A percentile compares a stretch with the other conserved stretches of the same genome.
Evolutionary conservation across 129 eudicot genomes (phyloP).

Genomic region (Pittosporum tobira): DNA sequence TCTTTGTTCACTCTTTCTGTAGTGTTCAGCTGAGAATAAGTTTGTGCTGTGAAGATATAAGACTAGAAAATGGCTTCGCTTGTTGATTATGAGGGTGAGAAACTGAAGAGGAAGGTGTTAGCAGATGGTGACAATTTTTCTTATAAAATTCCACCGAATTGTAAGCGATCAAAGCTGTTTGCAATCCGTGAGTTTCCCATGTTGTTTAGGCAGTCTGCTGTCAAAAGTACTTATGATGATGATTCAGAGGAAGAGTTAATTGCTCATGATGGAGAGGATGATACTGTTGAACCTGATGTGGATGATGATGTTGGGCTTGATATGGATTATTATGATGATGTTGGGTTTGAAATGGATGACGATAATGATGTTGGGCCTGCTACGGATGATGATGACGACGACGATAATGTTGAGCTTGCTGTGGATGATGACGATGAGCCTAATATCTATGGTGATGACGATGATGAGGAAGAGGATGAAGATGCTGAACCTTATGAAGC

Average conservation of each 20-base stretch:
- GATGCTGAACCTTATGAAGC: slow-evolving; percentile 7
- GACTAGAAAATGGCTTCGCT: too few relatives aligned
- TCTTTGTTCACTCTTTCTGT: too few relatives aligned
- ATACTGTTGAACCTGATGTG: neutral
- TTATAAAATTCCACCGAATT: neutral
- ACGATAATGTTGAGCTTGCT: neutral
- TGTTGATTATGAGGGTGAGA: too few relatives aligned
- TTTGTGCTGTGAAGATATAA: too few relatives aligned
- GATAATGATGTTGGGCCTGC: too few relatives aligned
- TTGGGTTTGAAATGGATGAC: neutral
- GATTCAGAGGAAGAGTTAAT: neutral
- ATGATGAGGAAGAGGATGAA: neutral
- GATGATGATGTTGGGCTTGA: neutral
- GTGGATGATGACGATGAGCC: neutral
- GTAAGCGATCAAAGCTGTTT: slow-evolving; percentile 20
- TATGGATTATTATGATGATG: neutral
- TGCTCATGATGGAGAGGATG: neutral
- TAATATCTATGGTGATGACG: neutral
- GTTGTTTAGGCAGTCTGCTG: slow-evolving; percentile 10
- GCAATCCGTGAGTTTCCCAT: slow-evolving; percentile 19
- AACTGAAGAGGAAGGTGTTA: too few relatives aligned
- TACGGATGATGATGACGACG: neutral
- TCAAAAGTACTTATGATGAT: neutral
- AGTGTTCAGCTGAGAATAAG: too few relatives aligned
- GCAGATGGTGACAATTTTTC: neutral